phyloP scores from a whole-genome alignment of 257 asterid species.

The Jaltomata sinuosa region DNA sequence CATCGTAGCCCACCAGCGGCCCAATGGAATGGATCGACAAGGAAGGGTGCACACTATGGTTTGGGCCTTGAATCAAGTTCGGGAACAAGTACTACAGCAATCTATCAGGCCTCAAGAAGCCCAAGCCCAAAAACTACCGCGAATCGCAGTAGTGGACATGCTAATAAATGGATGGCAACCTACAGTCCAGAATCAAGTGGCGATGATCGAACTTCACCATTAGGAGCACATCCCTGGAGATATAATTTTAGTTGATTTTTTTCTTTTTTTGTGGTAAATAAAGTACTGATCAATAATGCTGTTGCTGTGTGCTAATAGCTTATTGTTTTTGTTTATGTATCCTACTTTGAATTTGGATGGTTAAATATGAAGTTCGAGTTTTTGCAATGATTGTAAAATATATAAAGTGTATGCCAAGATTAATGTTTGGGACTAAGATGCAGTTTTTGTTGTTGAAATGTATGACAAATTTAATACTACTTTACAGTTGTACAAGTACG shows the following conservation, averaged over 20 bases:
- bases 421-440: not conserved
- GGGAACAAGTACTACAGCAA: conserved; percentile 36
- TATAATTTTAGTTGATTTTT: conserved; percentile 29
- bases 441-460: not conserved
- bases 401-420: not conserved
- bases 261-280: not conserved
- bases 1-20: conserved; percentile 28
- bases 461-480: not conserved
- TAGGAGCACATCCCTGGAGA: conserved; percentile 39
- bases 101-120: conserved; percentile 54
- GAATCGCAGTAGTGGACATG: conserved; percentile 12
- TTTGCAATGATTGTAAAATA: not conserved
- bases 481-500: no score
- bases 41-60: conserved; percentile 25
- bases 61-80: conserved; percentile 47
- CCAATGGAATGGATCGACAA: conserved; percentile 54
- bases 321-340: not conserved
- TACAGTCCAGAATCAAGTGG: conserved; percentile 70
- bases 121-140: conserved; percentile 36
- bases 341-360: not conserved
- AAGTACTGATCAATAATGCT: not conserved
- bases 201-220: conserved; percentile 46
- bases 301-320: not conserved
- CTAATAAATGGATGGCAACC: conserved; percentile 37
- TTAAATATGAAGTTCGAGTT: not conserved